phyloP scores from a whole-genome alignment of 306 rosid species.

The Urtica urens region DNA sequence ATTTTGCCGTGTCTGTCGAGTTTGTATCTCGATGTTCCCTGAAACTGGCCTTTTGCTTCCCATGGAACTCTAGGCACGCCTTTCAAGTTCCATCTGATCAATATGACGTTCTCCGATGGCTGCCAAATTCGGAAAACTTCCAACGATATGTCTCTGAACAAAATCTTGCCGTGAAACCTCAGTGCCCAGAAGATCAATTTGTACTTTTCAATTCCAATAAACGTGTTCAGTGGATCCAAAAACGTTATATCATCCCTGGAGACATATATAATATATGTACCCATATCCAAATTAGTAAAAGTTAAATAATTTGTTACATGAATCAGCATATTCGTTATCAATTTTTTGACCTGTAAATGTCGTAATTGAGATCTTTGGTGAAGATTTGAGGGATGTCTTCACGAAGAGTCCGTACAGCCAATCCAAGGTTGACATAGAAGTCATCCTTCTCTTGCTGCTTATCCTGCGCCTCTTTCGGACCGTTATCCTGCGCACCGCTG shows the following conservation, averaged over 20 bases:
- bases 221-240: conserved; percentile 71
- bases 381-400: conserved; percentile 75
- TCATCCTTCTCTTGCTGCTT: conserved; percentile 37
- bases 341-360: conserved; percentile 64
- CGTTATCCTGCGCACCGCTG: conserved; percentile 44
- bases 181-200: conserved; percentile 90
- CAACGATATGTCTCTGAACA: conserved; percentile 70
- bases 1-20: conserved; percentile 77
- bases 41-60: conserved; percentile 85
- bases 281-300: too few relatives aligned
- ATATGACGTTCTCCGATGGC: conserved; percentile 79
- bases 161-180: conserved; percentile 67
- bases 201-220: conserved; percentile 76
- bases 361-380: conserved; percentile 74
- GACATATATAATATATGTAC: too few relatives aligned
- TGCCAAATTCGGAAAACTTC: conserved; percentile 86
- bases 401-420: conserved; percentile 80
- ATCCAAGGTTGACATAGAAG: conserved; percentile 78
- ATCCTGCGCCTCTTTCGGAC: conserved; percentile 34
- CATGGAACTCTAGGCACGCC: conserved; percentile 92
- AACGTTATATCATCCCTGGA: conserved; percentile 91
- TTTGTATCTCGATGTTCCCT: conserved; percentile 84
- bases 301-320: too few relatives aligned
- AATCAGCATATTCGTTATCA: too few relatives aligned
- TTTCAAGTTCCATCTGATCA: conserved; percentile 79